Base-by-base conservation (phyloP, 2,329 filamentous ascomycete genomes). In the Sclerotinia minor region DNA sequence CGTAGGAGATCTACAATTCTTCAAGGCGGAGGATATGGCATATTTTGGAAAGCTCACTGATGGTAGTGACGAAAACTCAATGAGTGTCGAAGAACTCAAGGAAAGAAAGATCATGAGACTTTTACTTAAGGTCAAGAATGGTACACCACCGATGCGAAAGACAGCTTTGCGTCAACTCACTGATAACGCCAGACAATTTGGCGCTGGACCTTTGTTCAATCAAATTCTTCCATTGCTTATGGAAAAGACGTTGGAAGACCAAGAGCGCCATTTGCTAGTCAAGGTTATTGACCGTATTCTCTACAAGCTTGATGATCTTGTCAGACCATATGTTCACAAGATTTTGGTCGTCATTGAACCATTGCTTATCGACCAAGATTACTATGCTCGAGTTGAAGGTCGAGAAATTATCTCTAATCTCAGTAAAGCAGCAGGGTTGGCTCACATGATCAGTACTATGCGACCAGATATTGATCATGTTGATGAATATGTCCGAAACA, bases 381-480 rank as follows among this genome's bases (percentile, higher is more conserved):
- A 99, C 81, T 99, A 99, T 79, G 95, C 96, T 53, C 90, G 95
- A 78, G 95, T 99, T 6, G 95, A 99, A 79, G 95, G 95, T 79
- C 92, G 95, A 73, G 95, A 99, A 79, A 99, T 99, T 75, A 99
- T 99, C 74, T 98, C 94, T 67, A 99, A 99, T 78, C 87, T 99
- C 61, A 92, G 91, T 77, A 99, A 99, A 80, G 95, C 95, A 32
- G 95, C 96, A 70, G 96, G 95, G 77, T 86, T 99, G 66, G 95
- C 95, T 24, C 95, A 96, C 74, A 99, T 99, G 95, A 99, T 99
- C 78, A 97, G 93, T 80, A 97, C 94, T 11, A 99, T 99, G 95
- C 87, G 95, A 76, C 96, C 95, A 0, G 95, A 99, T 85, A 97
- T 99, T 72, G 95, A 99, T 75, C 95, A 99, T 75, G 92, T 96